Evolutionary conservation across 2,329 filamentous ascomycete species (phyloP).

Genomic region (Pezicula neosporulosa): DNA sequence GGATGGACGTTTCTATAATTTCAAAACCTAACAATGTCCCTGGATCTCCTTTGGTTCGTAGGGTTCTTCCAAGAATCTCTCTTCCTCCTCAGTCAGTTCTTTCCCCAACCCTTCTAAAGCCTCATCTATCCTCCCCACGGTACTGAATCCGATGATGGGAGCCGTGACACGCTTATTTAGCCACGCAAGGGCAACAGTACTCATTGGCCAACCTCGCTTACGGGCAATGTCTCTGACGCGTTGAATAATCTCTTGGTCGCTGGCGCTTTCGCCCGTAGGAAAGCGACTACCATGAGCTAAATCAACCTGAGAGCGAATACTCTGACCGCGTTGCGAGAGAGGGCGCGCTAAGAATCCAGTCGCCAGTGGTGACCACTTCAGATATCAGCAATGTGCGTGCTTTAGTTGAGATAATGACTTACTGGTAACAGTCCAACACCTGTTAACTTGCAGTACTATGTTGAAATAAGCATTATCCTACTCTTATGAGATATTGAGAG

Average conservation of each 20-base stretch:
- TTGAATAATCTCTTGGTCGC: constrained; percentile 39
- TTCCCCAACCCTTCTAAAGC: constrained; percentile 36
- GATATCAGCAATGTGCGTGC: neutral
- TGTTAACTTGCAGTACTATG: constrained; percentile 35
- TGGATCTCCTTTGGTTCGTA: constrained; percentile 41
- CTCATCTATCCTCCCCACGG: constrained; percentile 49
- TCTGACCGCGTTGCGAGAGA: constrained; percentile 15
- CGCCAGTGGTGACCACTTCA: constrained; percentile 29
- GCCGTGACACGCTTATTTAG: constrained; percentile 38
- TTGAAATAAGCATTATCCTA: too few relatives aligned
- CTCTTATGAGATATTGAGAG: too few relatives aligned
- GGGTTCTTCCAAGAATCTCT: constrained; percentile 49
- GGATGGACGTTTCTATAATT: too few relatives aligned
- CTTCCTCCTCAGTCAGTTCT: constrained; percentile 46
- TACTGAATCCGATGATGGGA: constrained; percentile 51
- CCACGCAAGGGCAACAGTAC: constrained; percentile 55
- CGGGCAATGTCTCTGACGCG: constrained; percentile 53
- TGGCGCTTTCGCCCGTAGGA: constrained; percentile 8
- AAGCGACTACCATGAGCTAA: constrained; percentile 40
- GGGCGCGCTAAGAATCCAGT: constrained; percentile 31
- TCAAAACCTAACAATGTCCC: constrained; percentile 21
- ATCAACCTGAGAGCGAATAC: constrained; percentile 25
- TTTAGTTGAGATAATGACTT: neutral
- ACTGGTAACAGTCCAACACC: constrained; percentile 38
- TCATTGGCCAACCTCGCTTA: constrained; percentile 55